Conservation (phyloP, 208 protist species). For the Trypanosoma congolense region DNA sequence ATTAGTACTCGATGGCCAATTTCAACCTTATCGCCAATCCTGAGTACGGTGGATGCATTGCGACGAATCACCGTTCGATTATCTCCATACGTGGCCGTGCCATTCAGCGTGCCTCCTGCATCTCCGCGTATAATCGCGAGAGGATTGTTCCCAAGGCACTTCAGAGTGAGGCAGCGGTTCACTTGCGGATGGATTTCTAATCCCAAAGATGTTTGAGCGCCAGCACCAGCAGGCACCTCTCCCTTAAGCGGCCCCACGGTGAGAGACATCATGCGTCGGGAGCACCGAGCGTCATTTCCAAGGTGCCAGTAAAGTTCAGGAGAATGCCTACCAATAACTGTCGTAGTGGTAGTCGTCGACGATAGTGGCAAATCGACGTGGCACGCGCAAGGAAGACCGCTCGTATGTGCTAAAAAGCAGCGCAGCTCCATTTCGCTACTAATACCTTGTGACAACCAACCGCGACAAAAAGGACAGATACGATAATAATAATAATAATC, state of each 20-base stretch:
- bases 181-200: conserved; percentile 8
- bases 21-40: conserved; percentile 19
- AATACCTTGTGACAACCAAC: not conserved
- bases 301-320: conserved; percentile 34
- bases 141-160: conserved; percentile 18
- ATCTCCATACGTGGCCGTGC: not conserved
- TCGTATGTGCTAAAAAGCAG: conserved; percentile 26
- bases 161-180: conserved; percentile 6
- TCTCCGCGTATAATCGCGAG: conserved; percentile 1
- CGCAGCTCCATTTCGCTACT: conserved; percentile 21
- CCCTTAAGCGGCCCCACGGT: not conserved
- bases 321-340: conserved; percentile 22
- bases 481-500: no score
- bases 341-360: not conserved
- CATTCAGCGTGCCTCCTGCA: not conserved
- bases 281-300: conserved; percentile 30
- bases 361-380: conserved; percentile 15
- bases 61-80: not conserved
- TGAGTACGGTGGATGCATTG: conserved; percentile 11
- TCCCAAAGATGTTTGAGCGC: not conserved
- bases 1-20: conserved; percentile 12
- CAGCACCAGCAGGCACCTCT: not conserved
- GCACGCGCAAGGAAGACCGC: not conserved
- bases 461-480: conserved; percentile 1
- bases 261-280: conserved; percentile 26